phyloP scores from a whole-genome alignment of 2,329 filamentous ascomycete species.

The Monilinia fructicola region DNA sequence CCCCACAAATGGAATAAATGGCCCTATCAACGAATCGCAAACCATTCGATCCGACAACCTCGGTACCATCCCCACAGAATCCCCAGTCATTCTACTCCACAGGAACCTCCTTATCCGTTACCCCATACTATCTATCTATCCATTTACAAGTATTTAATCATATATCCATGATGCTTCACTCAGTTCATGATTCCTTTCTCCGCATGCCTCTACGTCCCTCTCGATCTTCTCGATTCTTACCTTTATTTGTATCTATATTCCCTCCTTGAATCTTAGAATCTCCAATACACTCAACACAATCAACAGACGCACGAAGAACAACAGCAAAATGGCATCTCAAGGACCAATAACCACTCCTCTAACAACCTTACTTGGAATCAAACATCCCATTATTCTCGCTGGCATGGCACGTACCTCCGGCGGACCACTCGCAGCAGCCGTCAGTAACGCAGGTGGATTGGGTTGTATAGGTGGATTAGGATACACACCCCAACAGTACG shows the following conservation, averaged over 20 bases:
- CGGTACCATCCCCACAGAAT: conserved; percentile 7
- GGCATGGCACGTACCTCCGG: conserved; percentile 89
- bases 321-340: conserved; percentile 17
- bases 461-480: conserved; percentile 71
- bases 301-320: neutral
- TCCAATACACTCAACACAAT: neutral
- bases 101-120: neutral
- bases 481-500: conserved; percentile 58
- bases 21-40: conserved; percentile 2
- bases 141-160: neutral
- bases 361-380: conserved; percentile 74
- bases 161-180: neutral
- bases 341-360: conserved; percentile 68
- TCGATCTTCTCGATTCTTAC: neutral
- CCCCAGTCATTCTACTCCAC: conserved; percentile 6
- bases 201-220: neutral
- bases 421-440: conserved; percentile 75
- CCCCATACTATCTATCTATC: conserved; percentile 4
- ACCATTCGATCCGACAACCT: conserved; percentile 13
- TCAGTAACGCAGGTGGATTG: conserved; percentile 74
- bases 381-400: conserved; percentile 86
- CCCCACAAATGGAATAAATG: too few species aligned
- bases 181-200: neutral
- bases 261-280: neutral
- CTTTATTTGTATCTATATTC: neutral